Evolutionary conservation across 2,329 filamentous ascomycete species (phyloP).

Genomic region (Cordyceps cicadae): DNA sequence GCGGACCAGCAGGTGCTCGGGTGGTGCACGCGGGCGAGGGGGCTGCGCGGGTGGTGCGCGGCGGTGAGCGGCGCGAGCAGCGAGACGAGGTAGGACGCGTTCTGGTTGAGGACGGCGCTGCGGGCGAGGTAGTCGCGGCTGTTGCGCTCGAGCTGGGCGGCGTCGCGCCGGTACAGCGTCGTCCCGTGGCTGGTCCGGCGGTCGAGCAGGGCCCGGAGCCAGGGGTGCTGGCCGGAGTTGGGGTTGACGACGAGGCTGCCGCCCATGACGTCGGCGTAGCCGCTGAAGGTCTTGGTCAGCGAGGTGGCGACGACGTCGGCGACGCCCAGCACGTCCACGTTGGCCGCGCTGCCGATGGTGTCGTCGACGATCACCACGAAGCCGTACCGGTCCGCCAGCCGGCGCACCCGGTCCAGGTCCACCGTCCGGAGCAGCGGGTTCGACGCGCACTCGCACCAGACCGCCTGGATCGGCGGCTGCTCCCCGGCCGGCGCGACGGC

Average conservation of each 20-base stretch:
- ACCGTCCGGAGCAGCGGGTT: slow-evolving; percentile 28
- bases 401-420: slow-evolving; percentile 27
- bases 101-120: slow-evolving; percentile 32
- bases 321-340: slow-evolving; percentile 40
- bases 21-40: slow-evolving; percentile 35
- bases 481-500: slow-evolving; percentile 31
- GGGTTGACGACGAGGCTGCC: slow-evolving; percentile 44
- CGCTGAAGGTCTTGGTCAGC: slow-evolving; percentile 52
- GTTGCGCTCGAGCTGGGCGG: slow-evolving; percentile 36
- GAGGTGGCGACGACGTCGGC: slow-evolving; percentile 44
- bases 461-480: slow-evolving; percentile 27
- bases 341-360: slow-evolving; percentile 39
- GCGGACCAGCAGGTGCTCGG: slow-evolving; percentile 26
- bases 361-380: slow-evolving; percentile 42
- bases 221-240: slow-evolving; percentile 30
- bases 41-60: slow-evolving; percentile 21
- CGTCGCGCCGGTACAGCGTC: slow-evolving; percentile 26
- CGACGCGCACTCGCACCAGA: neutral
- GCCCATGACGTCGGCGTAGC: slow-evolving; percentile 46
- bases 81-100: slow-evolving; percentile 33
- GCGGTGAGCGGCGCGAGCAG: slow-evolving; percentile 23
- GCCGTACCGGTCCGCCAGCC: slow-evolving; percentile 33
- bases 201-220: slow-evolving; percentile 25
- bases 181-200: neutral
- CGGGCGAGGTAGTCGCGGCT: slow-evolving; percentile 35